Evolutionary conservation across 1,139 yeast species (phyloP), one percentile per base, ranked within the genome.

Genomic region (Yamadazyma taylorii): DNA sequence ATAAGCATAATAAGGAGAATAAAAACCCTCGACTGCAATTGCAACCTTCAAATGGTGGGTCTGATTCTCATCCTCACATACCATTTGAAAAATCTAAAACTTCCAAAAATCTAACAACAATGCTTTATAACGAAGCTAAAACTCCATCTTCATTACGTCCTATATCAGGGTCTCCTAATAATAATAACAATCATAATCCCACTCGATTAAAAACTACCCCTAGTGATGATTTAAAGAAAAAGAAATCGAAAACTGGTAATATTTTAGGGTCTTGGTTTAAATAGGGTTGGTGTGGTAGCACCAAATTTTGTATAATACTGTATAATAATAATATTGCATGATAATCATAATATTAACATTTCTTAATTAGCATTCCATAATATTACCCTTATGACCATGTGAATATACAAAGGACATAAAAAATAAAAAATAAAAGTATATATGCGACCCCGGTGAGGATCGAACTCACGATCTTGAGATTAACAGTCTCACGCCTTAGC

Each of bases 401-500:
- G 10, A 10, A 21, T 21, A 21, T 7, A 21, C 10, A 21, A 21
- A 21, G 23, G 23, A 10, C 23, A 4, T 12, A 27, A 21, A 36
- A 28, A 17, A 33, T 34, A 40, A 45, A 45, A 39, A 33, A 10
- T n/a, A n/a, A n/a, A n/a, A n/a, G n/a, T n/a, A n/a, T n/a, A n/a
- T n/a, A 34, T 7, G 24, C 70, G 69, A 63, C 68, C 69, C 55
- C 68, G 67, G 69, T 61, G 69, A 64, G 69, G 69, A 53, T 63
- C 61, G 69, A 63, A 63, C 69, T 63, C 68, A 61, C 69, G 69
- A 61, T 63, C 69, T 63, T 55, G 61, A 59, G 69, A 66, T 61
- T 69, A 70, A 69, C 75, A 70, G 76, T 69, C 75, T 68, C 63
- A 69, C 75, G 75, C 76, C 75, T 72, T 70, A 70, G 57, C 76